Base-by-base conservation (phyloP, 345 rosid species). In the Dovyalis caffra region DNA sequence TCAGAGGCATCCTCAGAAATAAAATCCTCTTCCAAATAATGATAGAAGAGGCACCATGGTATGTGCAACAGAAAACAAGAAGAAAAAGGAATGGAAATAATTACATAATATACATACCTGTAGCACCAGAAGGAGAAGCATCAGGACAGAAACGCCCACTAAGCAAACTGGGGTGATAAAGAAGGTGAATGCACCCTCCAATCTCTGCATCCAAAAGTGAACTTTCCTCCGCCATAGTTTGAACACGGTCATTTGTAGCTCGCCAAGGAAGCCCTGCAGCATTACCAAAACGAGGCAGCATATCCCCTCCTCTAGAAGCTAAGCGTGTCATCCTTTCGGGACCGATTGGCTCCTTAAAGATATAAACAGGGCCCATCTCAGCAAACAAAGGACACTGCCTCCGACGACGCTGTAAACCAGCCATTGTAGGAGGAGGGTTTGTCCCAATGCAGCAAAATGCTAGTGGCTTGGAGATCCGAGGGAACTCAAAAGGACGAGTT, bases 301-400 rank as follows among this genome's bases (percentile, higher is more conserved):
- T 79, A 87, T 95, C 99, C 66, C 98, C 99, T 71, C 99, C 99
- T 85, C 98, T 89, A 77, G 86, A 88, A 71, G 98, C 97, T 69
- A 95, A 86, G 29, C 91, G 89, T n/a, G 87, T 86, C 97, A 95
- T 95, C 86, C 84, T 90, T 72, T 95, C 97, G 65, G 89, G 88
- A 66, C 99, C 98, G 79, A 95, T 84, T n/a, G 99, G 90, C 81
- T 95, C 99, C 86, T 89, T 93, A 75, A 95, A 95, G 67, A 95
- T 93, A 86, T 95, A 93, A 77, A 95, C 76, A 72, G 98, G 95
- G 33, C 99, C 99, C 95, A 93, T 92, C 88, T 95, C 99, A 66
- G 99, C 99, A 88, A 95, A 95, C 78, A 95, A 80, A 74, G 99
- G 98, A 79, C 97, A 93, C 74, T 93, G 99, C 70, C 99, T 93